Conservation (phyloP, 352 stramenopile genomes). For the Phytophthora capsici region DNA sequence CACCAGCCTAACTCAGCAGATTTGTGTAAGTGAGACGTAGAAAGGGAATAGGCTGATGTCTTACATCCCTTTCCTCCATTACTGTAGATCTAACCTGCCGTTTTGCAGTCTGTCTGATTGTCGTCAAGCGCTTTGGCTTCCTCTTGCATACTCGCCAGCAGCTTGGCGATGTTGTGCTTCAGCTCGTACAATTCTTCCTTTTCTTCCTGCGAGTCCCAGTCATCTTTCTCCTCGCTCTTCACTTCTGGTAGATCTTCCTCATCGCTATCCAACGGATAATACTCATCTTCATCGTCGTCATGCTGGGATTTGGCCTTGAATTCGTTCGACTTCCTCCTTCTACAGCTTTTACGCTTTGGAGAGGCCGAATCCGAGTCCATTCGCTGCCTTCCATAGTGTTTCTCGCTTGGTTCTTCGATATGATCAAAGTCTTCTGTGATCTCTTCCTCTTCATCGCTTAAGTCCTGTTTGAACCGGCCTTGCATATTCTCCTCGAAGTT, state of each 20-base stretch:
- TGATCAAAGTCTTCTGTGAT: slow-evolving; percentile 75
- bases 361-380: slow-evolving; percentile 34
- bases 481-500: slow-evolving; percentile 79
- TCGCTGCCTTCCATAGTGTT: slow-evolving; percentile 3
- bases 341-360: slow-evolving; percentile 33
- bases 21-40: neutral
- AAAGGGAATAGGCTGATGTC: slow-evolving; percentile 7
- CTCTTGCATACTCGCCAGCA: slow-evolving; percentile 65
- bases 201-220: slow-evolving; percentile 66
- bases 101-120: slow-evolving; percentile 38
- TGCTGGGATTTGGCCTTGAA: slow-evolving; percentile 46
- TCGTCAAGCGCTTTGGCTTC: slow-evolving; percentile 58
- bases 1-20: slow-evolving; percentile 1
- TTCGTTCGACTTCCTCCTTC: slow-evolving; percentile 15
- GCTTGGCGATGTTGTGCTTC: slow-evolving; percentile 67
- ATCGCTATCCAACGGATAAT: slow-evolving; percentile 22
- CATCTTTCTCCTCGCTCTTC: slow-evolving; percentile 25
- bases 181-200: slow-evolving; percentile 67
- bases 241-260: slow-evolving; percentile 32
- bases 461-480: slow-evolving; percentile 42
- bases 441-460: slow-evolving; percentile 54
- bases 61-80: neutral
- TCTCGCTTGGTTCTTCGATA: slow-evolving; percentile 27
- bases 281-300: slow-evolving; percentile 32
- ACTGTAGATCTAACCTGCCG: slow-evolving; percentile 4